Evolutionary conservation across 1,284 basidiomycete genomes (phyloP).

Genomic region (Cryptococcus sp.): DNA sequence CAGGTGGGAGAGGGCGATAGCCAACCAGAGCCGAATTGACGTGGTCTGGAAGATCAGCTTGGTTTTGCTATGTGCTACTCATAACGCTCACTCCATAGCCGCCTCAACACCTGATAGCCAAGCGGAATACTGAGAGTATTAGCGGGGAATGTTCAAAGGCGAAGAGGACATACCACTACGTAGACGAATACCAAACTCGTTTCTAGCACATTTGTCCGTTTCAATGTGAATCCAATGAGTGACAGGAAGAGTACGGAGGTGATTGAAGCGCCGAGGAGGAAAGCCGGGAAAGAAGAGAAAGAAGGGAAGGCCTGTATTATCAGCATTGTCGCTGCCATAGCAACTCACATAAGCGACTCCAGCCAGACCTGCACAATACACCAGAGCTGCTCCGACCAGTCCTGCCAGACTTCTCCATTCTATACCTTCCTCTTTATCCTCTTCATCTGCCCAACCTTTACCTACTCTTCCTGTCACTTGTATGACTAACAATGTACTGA

Average conservation of each 20-base stretch:
- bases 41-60: conserved; percentile 26
- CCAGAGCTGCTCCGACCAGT: conserved; percentile 39
- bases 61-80: not conserved
- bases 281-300: conserved; percentile 29
- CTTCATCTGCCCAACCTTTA: conserved; percentile 48
- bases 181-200: conserved; percentile 79
- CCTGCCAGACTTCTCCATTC: conserved; percentile 47
- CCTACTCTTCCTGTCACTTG: conserved; percentile 45
- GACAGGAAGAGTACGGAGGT: conserved; percentile 66
- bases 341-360: conserved; percentile 37
- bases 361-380: conserved; percentile 42
- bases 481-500: conserved; percentile 42
- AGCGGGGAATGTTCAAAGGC: conserved; percentile 46
- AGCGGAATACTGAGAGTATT: conserved; percentile 34
- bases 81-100: conserved; percentile 39
- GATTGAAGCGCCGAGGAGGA: conserved; percentile 44
- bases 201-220: conserved; percentile 88
- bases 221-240: conserved; percentile 78
- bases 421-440: conserved; percentile 43
- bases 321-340: not conserved
- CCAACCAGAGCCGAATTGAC: conserved; percentile 42
- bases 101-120: conserved; percentile 46
- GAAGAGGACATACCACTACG: conserved; percentile 77
- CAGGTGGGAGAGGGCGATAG: conserved; percentile 14
- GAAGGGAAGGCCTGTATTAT: conserved; percentile 28